Evolutionary conservation across 1,284 basidiomycete genomes (phyloP), one percentile per base, ranked within the genome.

Genomic region (Tylopilus sp.): DNA sequence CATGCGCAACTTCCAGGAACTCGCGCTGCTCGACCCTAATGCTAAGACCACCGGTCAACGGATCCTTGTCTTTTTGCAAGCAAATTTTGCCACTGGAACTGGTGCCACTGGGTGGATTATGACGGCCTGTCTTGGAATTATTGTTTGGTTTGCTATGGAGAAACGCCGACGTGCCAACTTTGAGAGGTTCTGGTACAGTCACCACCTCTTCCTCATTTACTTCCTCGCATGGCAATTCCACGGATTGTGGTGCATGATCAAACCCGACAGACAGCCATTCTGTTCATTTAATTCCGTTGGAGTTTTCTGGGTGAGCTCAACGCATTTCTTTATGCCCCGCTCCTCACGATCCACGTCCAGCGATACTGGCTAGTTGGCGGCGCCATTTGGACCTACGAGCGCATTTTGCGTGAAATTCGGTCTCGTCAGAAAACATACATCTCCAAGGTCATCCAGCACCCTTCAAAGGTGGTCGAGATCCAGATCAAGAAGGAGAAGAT

Each of bases 401-500:
- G 92, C 52, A 77, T 95, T 59, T 75, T 94, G 21, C 89, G 92
- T 60, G 92, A 95, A 74, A 71, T 93, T 46, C 82, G 92, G 48
- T 88, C 90, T 18, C 81, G 92, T 44, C 92, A 95, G 65, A 75
- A 82, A 54, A 96, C 92, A 6, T 92, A 86, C 68, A 86, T 95
- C 63, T 88, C 85, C 64, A 95, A 95, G 72, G 90, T 95, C 68
- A 88, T 96, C 63, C 89, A 92, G 64, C 92, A 95, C 67, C 92
- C 92, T 16, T 89, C 86, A 39, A 88, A 86, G 56, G 92, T 95
- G 55, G 78, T 92, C 72, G 92, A 95, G 68, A 72, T 96, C 23
- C 92, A 94, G 69, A 92, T 95, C 76, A 94, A 93, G 75, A 95
- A 94, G 71, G 92, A 94, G 61, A 88, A 86, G 69, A 90, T 82